Evolutionary conservation across 1,139 yeast genomes (phyloP), one percentile per base, ranked within the genome.

Genomic region (Saccharomycopsis crataegensis): DNA sequence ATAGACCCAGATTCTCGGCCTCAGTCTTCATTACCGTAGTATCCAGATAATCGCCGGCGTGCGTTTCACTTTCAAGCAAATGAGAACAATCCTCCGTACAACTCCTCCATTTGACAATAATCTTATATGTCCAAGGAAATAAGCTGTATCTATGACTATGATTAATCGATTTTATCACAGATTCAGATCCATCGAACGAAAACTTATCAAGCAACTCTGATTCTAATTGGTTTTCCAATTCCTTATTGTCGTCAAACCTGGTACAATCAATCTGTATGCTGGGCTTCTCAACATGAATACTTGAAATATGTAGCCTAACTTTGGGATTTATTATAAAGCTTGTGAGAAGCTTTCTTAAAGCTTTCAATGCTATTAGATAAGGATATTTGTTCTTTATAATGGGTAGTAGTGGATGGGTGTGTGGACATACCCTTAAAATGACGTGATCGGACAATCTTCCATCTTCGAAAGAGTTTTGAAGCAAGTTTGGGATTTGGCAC

Each of bases 341-440:
- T 3, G 80, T 77, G 49, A 82, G 60, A 8, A 80, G 66, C 47
- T 82, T 61, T 61, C 81, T 83, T 2, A 83, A 64, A 0, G 86
- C 75, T 68, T 69, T 70, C 57, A 72, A 61, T 0, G 72, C 66
- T 2, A 86, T 73, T 51, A 73, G 73, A 65, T 83, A 84, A 8
- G 85, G 74, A 6, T 74, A 73, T 37, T 71, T 72, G 2, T 96
- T 95, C 53, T 75, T 76, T 37, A 86, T 70, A 12, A 72, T 69
- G 3, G 95, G 93, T 31, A 83, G 64, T 58, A 76, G 77, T 1
- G 82, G 76, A 52, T 77, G 77, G 43, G 82, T 77, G 2, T 78
- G 75, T 0, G 95, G 96, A 54, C 85, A 74, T 3, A 88, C 68
- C 40, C 86, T 69, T 33, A 88, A 71, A n/a, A 74, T 67, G 8